phyloP scores from a whole-genome alignment of 305 asterid species.

The Fraxinus albicans region DNA sequence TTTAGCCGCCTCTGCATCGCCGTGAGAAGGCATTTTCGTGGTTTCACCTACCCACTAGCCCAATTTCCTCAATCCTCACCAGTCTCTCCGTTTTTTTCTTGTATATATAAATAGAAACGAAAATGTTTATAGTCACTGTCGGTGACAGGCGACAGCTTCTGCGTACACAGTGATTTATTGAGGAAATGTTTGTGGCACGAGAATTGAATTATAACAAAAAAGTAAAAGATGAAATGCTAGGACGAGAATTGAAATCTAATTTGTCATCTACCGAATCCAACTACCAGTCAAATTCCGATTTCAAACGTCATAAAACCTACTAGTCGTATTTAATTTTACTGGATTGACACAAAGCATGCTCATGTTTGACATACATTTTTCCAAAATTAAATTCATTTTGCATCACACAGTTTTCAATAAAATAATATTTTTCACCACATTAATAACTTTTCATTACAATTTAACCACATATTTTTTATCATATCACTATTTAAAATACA shows the following conservation, averaged over 20 bases:
- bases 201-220: too few species aligned
- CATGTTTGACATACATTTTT: too few species aligned
- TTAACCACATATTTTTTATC: too few species aligned
- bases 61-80: not conserved
- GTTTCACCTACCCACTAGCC: not conserved
- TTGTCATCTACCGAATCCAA: not conserved
- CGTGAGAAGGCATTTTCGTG: conserved; percentile 22
- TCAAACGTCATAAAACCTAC: not conserved
- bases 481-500: too few species aligned
- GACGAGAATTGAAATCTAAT: not conserved
- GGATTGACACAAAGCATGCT: too few species aligned
- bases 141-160: not conserved
- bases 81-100: not conserved
- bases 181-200: not conserved
- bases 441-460: too few species aligned
- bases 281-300: not conserved
- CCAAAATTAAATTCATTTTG: too few species aligned
- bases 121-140: not conserved
- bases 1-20: conserved; percentile 23
- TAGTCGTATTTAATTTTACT: not conserved
- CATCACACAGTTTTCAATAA: too few species aligned
- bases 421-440: too few species aligned
- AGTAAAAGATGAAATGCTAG: not conserved
- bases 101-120: not conserved
- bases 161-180: too few species aligned